Percentiles rank a stretch among this genome's conserved stretches.
Conservation (phyloP, 2,329 filamentous ascomycete genomes). For the Alternaria ventricosa region DNA sequence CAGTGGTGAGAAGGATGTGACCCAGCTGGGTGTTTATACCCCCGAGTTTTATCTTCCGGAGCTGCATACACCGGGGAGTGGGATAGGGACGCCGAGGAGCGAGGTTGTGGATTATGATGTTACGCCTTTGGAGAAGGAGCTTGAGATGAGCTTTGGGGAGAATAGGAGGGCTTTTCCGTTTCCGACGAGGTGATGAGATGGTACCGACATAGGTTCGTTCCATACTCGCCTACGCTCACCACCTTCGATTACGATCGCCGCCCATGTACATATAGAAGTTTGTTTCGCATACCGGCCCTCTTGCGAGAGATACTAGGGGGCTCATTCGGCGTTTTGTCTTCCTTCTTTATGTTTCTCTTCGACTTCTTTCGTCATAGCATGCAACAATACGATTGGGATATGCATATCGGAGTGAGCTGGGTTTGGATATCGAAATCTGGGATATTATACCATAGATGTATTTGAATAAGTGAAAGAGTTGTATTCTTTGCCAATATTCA, state of each 20-base stretch:
- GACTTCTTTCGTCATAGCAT: background rate
- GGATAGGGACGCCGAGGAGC: constrained; percentile 6
- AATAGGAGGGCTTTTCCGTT: constrained; percentile 21
- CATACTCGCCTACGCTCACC: too few species aligned
- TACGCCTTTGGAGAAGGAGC: constrained; percentile 36
- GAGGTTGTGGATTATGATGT: constrained; percentile 20
- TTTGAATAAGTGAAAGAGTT: too few species aligned
- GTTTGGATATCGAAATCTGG: too few species aligned
- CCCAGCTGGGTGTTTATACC: constrained; percentile 29
- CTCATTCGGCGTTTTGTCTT: background rate
- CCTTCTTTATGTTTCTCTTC: too few species aligned
- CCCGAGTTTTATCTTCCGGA: background rate
- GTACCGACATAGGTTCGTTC: too few species aligned
- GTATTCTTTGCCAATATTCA: too few species aligned
- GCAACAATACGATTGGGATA: background rate
- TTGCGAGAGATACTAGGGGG: too few species aligned
- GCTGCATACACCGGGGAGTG: background rate
- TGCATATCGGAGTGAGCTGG: too few species aligned
- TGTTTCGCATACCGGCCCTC: too few species aligned
- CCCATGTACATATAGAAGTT: constrained; percentile 12
- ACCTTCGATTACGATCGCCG: too few species aligned
- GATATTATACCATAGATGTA: too few species aligned
- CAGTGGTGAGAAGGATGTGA: constrained; percentile 44
- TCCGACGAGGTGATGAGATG: background rate
- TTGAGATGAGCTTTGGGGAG: constrained; percentile 38